A percentile compares a stretch with the other conserved stretches of the same genome.
Evolutionary conservation across 352 stramenopile species (phyloP).

Genomic region (Phytophthora sp.): DNA sequence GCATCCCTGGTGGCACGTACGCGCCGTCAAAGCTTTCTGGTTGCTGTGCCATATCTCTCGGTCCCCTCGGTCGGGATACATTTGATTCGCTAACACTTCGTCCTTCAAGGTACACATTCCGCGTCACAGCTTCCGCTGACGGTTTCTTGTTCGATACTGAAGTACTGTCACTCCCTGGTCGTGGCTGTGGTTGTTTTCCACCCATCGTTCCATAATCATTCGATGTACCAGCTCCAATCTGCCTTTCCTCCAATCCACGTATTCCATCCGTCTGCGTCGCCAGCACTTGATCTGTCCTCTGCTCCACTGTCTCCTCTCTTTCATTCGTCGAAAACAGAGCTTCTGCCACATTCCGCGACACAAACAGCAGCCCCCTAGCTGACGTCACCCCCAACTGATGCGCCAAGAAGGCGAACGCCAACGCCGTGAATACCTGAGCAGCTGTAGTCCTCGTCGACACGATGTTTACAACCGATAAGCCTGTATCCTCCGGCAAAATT

Average conservation of each 20-base stretch:
- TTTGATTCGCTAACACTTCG: constrained; percentile 30
- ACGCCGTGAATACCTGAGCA: constrained; percentile 43
- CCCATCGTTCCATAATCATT: constrained; percentile 37
- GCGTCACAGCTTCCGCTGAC: constrained; percentile 34
- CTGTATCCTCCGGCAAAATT: constrained; percentile 35
- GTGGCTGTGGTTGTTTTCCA: constrained; percentile 7
- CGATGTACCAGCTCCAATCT: constrained; percentile 1
- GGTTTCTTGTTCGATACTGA: constrained; percentile 7
- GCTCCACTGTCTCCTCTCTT: constrained; percentile 3
- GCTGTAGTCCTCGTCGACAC: constrained; percentile 23
- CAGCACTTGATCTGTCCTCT: constrained; percentile 5
- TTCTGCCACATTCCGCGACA: constrained; percentile 54
- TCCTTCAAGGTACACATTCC: constrained; percentile 28
- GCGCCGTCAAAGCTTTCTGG: constrained; percentile 21
- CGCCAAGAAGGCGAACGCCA: constrained; percentile 67
- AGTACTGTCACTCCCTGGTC: not conserved
- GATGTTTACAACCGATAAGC: constrained; percentile 22
- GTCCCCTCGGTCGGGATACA: not conserved
- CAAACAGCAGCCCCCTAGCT: constrained; percentile 41
- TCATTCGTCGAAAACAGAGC: constrained; percentile 45
- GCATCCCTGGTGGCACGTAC: constrained; percentile 24
- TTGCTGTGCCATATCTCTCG: constrained; percentile 11
- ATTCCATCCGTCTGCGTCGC: not conserved
- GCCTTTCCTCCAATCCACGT: constrained; percentile 10
- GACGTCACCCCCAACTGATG: constrained; percentile 64